phyloP scores from a whole-genome alignment of 1,284 basidiomycete species.

The Apiotrichum gamsii region DNA sequence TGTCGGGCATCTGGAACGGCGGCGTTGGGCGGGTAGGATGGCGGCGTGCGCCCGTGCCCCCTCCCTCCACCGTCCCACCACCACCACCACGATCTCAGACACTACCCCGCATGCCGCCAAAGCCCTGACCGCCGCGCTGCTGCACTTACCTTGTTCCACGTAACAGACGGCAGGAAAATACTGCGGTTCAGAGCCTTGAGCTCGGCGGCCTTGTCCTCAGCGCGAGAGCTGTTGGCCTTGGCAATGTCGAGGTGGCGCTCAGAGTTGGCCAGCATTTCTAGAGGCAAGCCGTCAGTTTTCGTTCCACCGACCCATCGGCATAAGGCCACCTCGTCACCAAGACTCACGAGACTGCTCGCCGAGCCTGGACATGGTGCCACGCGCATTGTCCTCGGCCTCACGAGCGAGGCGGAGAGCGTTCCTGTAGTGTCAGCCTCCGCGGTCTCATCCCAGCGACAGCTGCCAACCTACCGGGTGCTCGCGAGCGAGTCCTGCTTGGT shows the following conservation, averaged over 20 bases:
- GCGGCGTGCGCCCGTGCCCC: no score
- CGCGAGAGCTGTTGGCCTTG: conserved; percentile 80
- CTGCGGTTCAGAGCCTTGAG: conserved; percentile 71
- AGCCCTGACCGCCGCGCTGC: no score
- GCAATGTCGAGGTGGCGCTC: conserved; percentile 92
- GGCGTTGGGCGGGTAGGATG: no score
- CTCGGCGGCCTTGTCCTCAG: conserved; percentile 89
- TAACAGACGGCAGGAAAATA: conserved; percentile 87
- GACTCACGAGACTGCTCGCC: conserved; percentile 88
- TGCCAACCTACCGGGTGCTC: conserved; percentile 57
- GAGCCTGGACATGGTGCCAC: conserved; percentile 75
- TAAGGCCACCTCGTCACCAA: neutral
- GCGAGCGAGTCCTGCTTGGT: conserved; percentile 90
- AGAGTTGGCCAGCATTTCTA: conserved; percentile 73
- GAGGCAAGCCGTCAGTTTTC: neutral
- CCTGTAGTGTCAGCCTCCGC: conserved; percentile 22
- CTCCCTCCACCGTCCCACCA: no score
- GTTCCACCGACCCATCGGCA: neutral
- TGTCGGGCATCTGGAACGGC: no score
- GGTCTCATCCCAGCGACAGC: no score
- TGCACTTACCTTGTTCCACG: conserved; percentile 66
- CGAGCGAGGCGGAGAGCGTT: conserved; percentile 89
- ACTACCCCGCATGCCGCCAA: no score
- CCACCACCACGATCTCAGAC: no score
- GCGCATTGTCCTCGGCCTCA: conserved; percentile 92